These are phyloP conservation scores for Lactarius indigo DNA, from an alignment of 768 basidiomycete species.

Conservation along the genomic window DNA sequence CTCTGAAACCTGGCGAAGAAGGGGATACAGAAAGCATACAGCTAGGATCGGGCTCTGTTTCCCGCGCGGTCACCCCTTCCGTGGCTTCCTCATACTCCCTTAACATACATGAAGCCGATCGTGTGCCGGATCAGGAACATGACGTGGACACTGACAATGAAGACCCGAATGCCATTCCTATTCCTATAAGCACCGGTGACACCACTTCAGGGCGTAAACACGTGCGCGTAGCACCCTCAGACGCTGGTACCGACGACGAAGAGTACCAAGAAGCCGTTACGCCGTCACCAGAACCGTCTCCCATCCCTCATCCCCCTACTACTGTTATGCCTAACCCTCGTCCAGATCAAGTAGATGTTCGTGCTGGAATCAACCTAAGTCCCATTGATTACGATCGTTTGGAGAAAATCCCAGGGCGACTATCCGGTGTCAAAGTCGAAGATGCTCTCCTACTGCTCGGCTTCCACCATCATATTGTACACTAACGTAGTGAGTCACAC, in stretches of 20 bases:
- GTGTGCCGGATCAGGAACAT: constrained; percentile 25
- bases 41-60: constrained; percentile 41
- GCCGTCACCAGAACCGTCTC: constrained; percentile 55
- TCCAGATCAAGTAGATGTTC: constrained; percentile 26
- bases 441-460: constrained; percentile 71
- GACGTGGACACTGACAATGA: constrained; percentile 52
- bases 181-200: constrained; percentile 1
- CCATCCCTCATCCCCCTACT: constrained; percentile 30
- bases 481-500: constrained; percentile 36
- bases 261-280: constrained; percentile 74
- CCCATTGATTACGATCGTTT: constrained; percentile 44
- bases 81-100: constrained; percentile 47
- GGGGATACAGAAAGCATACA: constrained; percentile 34
- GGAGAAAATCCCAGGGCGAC: constrained; percentile 39
- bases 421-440: constrained; percentile 61
- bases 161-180: constrained; percentile 2
- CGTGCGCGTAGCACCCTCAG: constrained; percentile 18
- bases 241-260: constrained; percentile 41
- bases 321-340: constrained; percentile 28
- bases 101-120: constrained; percentile 41
- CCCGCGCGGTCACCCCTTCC: constrained; percentile 52
- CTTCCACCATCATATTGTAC: constrained; percentile 66
- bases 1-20: constrained; percentile 49
- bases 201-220: constrained; percentile 9
- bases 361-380: constrained; percentile 36